Evolutionary conservation across 805 yeast species (phyloP), one percentile per base, ranked within the genome.

Genomic region (Candida nonsorbophila): DNA sequence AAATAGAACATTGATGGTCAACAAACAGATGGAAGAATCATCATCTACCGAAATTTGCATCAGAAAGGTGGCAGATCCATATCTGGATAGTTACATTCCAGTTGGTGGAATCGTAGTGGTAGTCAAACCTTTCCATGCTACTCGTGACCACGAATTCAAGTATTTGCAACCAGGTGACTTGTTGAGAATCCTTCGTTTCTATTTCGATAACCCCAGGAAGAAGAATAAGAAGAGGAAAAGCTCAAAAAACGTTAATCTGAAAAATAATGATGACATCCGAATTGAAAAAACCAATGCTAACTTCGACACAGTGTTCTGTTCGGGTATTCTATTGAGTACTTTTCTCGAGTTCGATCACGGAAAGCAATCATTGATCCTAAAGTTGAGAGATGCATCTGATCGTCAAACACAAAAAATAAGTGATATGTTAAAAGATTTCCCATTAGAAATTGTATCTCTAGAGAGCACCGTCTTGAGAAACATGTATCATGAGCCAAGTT

Each of bases 31-130:
- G 17, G 40, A 46, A 13, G 24, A 36, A 8, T 33, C 47, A n/a
- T 20, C 42, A 6, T 39, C 39, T 16, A 21, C 26, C 13, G 22
- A 26, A 8, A 36, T 27, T 27, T 27, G n/a, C 3, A 49, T 56
- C 16, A 40, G 40, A 21, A 36, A 41, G 18, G 60, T 56, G 1
- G 20, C 37, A 12, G 64, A 58, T 32, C 59, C 62, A 4, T 55
- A 35, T 27, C 55, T 51, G 49, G 41, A 40, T 10, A 42, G 33
- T 14, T 17, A 25, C 8, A 50, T 52, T 12, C n/a, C 30, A 11
- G 38, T 55, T 8, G 66, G 66, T 3, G 52, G 52, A 1, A 45
- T 55, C 12, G 63, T 56, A 3, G 60, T 56, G 9, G 61, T 56
- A 4, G 50, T 54, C 3, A 42, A 48, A 27, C 54, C 55, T 5